These are phyloP conservation scores for Colletotrichum salicis DNA, from an alignment of 2,329 filamentous ascomycete species.

Conservation along the genomic window DNA sequence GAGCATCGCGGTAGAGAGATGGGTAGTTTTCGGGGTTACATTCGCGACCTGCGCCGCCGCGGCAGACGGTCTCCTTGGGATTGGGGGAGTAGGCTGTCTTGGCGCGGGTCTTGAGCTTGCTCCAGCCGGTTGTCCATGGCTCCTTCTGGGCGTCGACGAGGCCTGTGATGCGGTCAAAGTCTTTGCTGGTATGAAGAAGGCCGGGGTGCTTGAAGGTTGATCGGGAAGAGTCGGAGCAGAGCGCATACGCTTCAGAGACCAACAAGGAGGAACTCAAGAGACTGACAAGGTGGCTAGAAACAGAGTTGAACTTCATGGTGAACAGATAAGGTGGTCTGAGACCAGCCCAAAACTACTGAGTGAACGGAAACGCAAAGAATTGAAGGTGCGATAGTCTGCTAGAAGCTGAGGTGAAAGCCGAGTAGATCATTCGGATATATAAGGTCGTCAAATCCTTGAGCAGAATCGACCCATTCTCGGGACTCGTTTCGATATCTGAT, in stretches of 20 bases:
- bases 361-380: background rate
- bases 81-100: slow-evolving; percentile 42
- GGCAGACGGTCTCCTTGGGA: slow-evolving; percentile 46
- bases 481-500: background rate
- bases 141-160: slow-evolving; percentile 44
- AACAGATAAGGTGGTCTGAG: background rate
- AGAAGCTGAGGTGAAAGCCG: too few relatives aligned
- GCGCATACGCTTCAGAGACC: background rate
- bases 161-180: slow-evolving; percentile 52
- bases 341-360: background rate
- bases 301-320: slow-evolving; percentile 5
- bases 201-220: slow-evolving; percentile 12
- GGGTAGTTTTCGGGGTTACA: slow-evolving; percentile 45
- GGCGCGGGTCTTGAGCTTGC: slow-evolving; percentile 46
- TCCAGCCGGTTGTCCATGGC: slow-evolving; percentile 47
- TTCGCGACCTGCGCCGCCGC: slow-evolving; percentile 37
- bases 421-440: background rate
- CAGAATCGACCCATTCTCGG: background rate
- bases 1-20: slow-evolving; percentile 52
- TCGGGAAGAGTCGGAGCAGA: background rate
- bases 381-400: background rate
- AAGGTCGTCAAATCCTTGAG: background rate
- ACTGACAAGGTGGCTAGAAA: background rate
- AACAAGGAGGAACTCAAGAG: background rate
- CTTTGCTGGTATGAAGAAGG: slow-evolving; percentile 47